Percentiles rank a stretch among this genome's conserved stretches.
phyloP scores from a whole-genome alignment of 257 asterid species.

The Parsonsia alboflavescens region DNA sequence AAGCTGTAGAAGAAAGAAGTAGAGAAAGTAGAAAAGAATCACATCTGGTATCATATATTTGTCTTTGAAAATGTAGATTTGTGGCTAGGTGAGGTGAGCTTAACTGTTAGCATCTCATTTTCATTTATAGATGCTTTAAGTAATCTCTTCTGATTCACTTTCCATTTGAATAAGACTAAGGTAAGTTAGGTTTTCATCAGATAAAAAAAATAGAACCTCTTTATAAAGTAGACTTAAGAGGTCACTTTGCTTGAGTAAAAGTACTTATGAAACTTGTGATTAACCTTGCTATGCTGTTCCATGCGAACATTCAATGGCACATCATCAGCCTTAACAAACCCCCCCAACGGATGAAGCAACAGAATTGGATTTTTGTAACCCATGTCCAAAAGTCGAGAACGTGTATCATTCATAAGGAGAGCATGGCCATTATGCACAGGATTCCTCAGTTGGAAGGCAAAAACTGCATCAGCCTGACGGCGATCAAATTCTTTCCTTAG shows the following conservation, averaged over 20 bases:
- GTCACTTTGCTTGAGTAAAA: neutral
- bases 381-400: conserved; percentile 64
- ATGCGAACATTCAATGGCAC: conserved; percentile 83
- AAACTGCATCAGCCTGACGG: conserved; percentile 78
- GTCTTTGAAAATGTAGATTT: neutral
- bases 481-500: conserved; percentile 63
- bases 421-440: conserved; percentile 92
- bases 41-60: neutral
- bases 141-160: neutral
- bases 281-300: conserved; percentile 91
- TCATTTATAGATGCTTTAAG: neutral
- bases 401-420: conserved; percentile 78
- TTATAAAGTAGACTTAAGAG: too few relatives aligned
- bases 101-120: neutral
- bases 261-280: conserved; percentile 7
- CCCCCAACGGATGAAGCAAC: conserved; percentile 86
- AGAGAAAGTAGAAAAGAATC: neutral
- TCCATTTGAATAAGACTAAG: too few relatives aligned
- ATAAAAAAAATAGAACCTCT: neutral
- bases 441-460: conserved; percentile 86
- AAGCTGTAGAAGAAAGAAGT: neutral
- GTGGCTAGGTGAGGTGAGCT: neutral
- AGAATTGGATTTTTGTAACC: conserved; percentile 81
- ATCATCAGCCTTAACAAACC: conserved; percentile 79
- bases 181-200: neutral